phyloP scores from a whole-genome alignment of 1,139 yeast species.

The Spencermartinsiella ligniputridi region DNA sequence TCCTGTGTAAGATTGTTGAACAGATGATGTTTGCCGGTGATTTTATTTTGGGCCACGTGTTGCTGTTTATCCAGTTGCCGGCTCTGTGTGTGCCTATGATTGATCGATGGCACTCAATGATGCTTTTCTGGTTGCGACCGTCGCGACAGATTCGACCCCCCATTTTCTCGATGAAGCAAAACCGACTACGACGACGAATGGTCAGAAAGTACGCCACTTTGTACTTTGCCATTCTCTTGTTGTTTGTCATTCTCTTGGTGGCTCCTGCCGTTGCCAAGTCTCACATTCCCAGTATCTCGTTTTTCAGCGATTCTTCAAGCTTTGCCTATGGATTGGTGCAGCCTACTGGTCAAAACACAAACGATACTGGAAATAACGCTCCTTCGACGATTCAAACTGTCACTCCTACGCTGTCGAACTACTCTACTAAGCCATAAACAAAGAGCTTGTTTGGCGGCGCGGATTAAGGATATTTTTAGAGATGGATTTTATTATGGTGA shows the following conservation, averaged over 20 bases:
- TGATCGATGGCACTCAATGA: slow-evolving; percentile 97
- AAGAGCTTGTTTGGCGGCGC: too few species aligned
- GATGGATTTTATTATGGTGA: not conserved
- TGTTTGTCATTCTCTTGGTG: slow-evolving; percentile 73
- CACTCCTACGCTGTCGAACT: slow-evolving; percentile 23
- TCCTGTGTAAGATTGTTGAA: slow-evolving; percentile 89
- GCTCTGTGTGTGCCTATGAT: slow-evolving; percentile 76
- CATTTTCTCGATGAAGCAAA: slow-evolving; percentile 94
- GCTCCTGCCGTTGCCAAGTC: slow-evolving; percentile 75
- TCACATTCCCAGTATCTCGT: slow-evolving; percentile 21
- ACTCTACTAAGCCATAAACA: slow-evolving; percentile 26
- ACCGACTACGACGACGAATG: slow-evolving; percentile 97
- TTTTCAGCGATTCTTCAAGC: slow-evolving; percentile 31
- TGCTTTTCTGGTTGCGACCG: slow-evolving; percentile 99
- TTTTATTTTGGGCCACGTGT: slow-evolving; percentile 83
- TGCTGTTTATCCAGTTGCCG: slow-evolving; percentile 88
- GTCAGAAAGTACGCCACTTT: slow-evolving; percentile 88
- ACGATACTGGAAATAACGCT: slow-evolving; percentile 56
- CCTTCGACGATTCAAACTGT: slow-evolving; percentile 29
- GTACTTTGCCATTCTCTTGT: slow-evolving; percentile 63
- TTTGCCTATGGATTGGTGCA: slow-evolving; percentile 75
- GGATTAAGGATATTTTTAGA: not conserved
- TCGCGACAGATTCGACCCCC: slow-evolving; percentile 98
- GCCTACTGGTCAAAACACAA: slow-evolving; percentile 75
- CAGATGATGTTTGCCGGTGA: slow-evolving; percentile 97